phyloP scores from a whole-genome alignment of 2,329 filamentous ascomycete genomes.

The Alternaria incomplexa region DNA sequence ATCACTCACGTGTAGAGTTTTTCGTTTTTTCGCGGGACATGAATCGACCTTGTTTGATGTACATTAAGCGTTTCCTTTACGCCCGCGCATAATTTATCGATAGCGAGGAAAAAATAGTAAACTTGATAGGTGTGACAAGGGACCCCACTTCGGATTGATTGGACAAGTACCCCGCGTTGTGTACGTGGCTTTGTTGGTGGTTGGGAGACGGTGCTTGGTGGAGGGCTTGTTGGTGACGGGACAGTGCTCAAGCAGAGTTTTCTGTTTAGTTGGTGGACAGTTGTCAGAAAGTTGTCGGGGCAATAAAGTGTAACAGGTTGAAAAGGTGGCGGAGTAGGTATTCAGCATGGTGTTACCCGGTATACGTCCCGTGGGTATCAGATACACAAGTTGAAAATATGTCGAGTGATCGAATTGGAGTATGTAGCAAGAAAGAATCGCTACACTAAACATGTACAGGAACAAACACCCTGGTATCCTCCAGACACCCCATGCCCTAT shows the following conservation, averaged over 20 bases:
- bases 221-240: not conserved
- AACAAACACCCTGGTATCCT: not conserved
- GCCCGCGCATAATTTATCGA: not conserved
- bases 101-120: not conserved
- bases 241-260: not conserved
- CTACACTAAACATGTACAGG: not conserved
- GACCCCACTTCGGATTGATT: not conserved
- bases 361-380: not conserved
- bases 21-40: not conserved
- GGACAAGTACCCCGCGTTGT: not conserved
- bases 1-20: not conserved
- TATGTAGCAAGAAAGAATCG: not conserved
- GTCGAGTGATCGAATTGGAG: not conserved
- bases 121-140: not conserved
- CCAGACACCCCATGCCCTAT: not conserved
- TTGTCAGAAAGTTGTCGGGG: not conserved
- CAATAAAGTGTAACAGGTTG: not conserved
- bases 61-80: not conserved
- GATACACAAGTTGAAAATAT: not conserved
- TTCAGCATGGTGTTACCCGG: not conserved
- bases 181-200: not conserved
- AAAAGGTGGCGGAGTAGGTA: not conserved
- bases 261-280: not conserved
- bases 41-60: constrained; percentile 1
- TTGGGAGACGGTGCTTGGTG: not conserved